A percentile compares a stretch with the other conserved stretches of the same genome.
Evolutionary conservation across 2,329 filamentous ascomycete genomes (phyloP).

Genomic region (Exophiala mesophila): DNA sequence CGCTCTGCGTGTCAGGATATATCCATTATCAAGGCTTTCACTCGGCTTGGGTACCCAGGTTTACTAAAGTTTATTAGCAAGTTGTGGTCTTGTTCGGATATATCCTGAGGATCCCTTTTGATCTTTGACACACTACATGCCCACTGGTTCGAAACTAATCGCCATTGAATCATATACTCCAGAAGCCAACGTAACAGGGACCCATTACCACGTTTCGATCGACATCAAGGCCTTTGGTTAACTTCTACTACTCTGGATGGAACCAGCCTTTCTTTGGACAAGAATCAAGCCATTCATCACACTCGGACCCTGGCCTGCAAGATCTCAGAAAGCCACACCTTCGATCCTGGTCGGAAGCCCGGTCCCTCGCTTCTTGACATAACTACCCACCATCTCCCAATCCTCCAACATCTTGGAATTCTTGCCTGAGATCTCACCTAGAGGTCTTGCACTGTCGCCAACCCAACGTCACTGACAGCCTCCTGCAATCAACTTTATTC

Average conservation of each 20-base stretch:
- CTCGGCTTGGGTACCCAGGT: neutral
- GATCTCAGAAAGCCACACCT: conserved; percentile 21
- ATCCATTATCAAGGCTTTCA: neutral
- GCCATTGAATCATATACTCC: neutral
- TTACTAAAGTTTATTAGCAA: neutral
- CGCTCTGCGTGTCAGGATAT: neutral
- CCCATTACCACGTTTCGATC: conserved; percentile 6
- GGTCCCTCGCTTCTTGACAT: conserved; percentile 17
- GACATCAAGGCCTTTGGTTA: conserved; percentile 4
- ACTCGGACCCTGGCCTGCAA: conserved; percentile 11
- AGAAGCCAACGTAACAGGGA: conserved; percentile 7
- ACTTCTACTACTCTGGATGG: conserved; percentile 5
- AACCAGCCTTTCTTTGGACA: conserved; percentile 6
- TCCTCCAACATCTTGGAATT: conserved; percentile 11
- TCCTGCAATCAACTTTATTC: conserved; percentile 10
- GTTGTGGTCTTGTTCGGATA: neutral
- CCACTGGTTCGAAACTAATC: too few relatives aligned
- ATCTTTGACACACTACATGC: too few relatives aligned
- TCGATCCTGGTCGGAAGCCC: conserved; percentile 17
- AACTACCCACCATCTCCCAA: conserved; percentile 16
- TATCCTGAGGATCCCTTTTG: neutral
- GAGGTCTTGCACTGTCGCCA: conserved; percentile 1
- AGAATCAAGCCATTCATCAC: neutral
- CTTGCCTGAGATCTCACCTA: conserved; percentile 5
- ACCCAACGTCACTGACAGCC: conserved; percentile 17